These are phyloP conservation scores for Vaccinium darrowii DNA, from an alignment of 148 eudicot species.

Conservation along the genomic window DNA sequence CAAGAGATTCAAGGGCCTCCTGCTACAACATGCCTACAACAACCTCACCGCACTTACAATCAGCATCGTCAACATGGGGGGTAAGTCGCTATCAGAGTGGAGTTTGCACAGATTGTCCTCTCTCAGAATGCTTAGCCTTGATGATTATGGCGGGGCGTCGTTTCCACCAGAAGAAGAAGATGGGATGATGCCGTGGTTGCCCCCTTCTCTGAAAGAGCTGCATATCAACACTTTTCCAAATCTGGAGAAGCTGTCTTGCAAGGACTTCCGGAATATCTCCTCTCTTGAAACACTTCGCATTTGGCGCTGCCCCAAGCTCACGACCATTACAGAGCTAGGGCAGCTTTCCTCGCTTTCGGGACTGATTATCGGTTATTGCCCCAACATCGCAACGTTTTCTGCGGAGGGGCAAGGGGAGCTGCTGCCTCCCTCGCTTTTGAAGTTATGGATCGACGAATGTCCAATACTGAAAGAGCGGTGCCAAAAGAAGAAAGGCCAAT, in stretches of 20 bases:
- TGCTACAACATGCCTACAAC: not conserved
- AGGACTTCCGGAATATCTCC: not conserved
- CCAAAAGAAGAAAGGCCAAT: conserved; percentile 3
- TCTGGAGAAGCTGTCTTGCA: not conserved
- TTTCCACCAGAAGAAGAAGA: not conserved
- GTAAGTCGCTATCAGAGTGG: no score
- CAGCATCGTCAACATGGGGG: no score
- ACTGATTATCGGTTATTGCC: not conserved
- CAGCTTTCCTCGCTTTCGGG: not conserved
- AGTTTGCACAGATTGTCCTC: not conserved
- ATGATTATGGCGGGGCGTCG: not conserved
- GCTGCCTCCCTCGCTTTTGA: not conserved
- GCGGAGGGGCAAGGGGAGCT: no score
- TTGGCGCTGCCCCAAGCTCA: not conserved
- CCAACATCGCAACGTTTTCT: not conserved
- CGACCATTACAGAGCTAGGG: not conserved
- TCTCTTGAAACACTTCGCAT: not conserved
- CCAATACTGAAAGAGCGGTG: not conserved
- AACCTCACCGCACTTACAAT: not conserved
- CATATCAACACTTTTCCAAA: not conserved
- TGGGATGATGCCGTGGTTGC: not conserved
- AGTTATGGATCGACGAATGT: not conserved
- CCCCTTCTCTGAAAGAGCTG: not conserved
- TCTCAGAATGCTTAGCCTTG: not conserved
- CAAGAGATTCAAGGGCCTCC: not conserved